Percentiles rank a stretch among this genome's conserved stretches.
Evolutionary conservation across 2,329 filamentous ascomycete genomes (phyloP).

Genomic region (Graphium sp.): DNA sequence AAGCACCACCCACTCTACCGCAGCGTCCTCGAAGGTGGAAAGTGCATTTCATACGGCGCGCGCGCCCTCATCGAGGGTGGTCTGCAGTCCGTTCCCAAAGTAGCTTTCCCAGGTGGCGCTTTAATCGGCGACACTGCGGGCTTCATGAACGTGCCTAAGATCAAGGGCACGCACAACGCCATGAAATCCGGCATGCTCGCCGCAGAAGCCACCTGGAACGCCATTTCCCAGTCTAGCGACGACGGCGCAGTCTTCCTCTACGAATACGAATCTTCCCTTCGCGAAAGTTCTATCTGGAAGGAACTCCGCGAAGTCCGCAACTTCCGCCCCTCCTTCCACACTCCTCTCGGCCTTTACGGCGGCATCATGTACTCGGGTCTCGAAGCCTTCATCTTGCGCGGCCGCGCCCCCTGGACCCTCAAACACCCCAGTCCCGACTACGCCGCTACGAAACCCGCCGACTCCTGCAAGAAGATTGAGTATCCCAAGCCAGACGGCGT

Average conservation of each 20-base stretch:
- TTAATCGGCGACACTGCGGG: conserved; percentile 92
- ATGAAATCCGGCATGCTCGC: conserved; percentile 97
- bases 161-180: conserved; percentile 95
- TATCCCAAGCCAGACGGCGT: conserved; percentile 95
- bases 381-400: conserved; percentile 76
- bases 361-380: conserved; percentile 86
- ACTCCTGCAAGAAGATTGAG: conserved; percentile 73
- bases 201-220: conserved; percentile 74
- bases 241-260: conserved; percentile 74
- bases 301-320: conserved; percentile 92
- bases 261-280: conserved; percentile 81
- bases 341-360: conserved; percentile 71
- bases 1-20: conserved; percentile 93
- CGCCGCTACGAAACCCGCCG: conserved; percentile 62
- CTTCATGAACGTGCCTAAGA: conserved; percentile 94
- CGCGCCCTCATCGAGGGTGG: conserved; percentile 86
- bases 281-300: conserved; percentile 78
- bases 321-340: conserved; percentile 91
- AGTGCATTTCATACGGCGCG: conserved; percentile 93
- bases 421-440: conserved; percentile 69
- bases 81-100: conserved; percentile 94
- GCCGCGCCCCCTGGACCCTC: conserved; percentile 79
- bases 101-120: conserved; percentile 88
- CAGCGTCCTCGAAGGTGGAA: conserved; percentile 78
- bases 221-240: conserved; percentile 38